A percentile compares a stretch with the other conserved stretches of the same genome.
Evolutionary conservation across 78 protist genomes (phyloP).

Genomic region (Dictyostelium firmibasis): DNA sequence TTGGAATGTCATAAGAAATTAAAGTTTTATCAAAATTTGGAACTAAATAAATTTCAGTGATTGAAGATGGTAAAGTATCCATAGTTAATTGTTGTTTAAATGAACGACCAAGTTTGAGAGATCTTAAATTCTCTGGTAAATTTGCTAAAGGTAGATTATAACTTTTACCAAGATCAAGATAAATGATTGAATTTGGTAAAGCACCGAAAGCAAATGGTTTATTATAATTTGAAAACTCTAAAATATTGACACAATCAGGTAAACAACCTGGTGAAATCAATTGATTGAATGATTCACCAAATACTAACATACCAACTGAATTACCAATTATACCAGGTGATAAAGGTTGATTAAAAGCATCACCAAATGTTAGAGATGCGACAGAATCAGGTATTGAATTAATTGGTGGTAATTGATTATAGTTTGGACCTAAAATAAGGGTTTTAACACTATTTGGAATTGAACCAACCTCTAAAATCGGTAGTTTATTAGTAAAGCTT

Average conservation of each 20-base stretch:
- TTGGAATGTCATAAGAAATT: background rate
- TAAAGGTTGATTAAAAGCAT: background rate
- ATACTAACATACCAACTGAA: constrained; percentile 5
- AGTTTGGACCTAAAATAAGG: background rate
- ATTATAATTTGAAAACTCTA: background rate
- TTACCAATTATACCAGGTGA: background rate
- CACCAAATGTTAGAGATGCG: background rate
- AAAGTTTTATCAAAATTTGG: background rate
- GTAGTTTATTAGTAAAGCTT: background rate
- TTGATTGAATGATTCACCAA: constrained; percentile 16
- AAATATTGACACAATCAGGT: background rate
- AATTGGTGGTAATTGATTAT: background rate
- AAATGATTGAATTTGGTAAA: background rate
- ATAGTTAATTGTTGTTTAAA: constrained; percentile 12
- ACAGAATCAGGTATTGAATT: background rate
- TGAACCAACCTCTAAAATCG: background rate
- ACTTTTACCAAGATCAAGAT: background rate
- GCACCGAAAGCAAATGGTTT: constrained; percentile 10
- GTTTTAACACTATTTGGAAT: background rate
- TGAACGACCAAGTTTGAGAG: background rate
- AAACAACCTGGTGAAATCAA: background rate
- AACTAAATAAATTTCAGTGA: background rate
- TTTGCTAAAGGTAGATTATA: background rate
- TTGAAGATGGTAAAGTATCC: background rate
- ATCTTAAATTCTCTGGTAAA: background rate